Conservation (phyloP, 1,284 basidiomycete genomes). For the Ceratobasidium sp. region DNA sequence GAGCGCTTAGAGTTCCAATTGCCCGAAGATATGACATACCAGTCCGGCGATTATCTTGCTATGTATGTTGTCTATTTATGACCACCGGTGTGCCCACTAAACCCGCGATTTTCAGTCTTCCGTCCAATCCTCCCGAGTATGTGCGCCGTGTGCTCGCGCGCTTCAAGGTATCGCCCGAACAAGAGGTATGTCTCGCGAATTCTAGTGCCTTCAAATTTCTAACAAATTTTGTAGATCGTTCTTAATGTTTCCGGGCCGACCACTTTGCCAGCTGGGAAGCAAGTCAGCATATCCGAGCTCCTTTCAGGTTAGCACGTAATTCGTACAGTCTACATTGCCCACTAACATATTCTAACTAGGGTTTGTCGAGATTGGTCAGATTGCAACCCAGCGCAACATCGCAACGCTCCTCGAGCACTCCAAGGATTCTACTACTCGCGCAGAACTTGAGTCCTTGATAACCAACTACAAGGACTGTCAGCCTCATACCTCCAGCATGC, state of each 20-base stretch:
- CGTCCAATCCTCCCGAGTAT: constrained; percentile 40
- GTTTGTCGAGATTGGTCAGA: constrained; percentile 55
- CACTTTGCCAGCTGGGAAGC: constrained; percentile 37
- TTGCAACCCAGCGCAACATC: constrained; percentile 52
- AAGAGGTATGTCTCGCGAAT: constrained; percentile 18
- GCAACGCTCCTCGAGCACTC: constrained; percentile 47
- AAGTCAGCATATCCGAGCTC: constrained; percentile 37
- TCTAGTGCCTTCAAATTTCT: neutral
- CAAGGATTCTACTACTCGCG: constrained; percentile 46
- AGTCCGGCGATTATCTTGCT: constrained; percentile 45
- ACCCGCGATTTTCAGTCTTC: constrained; percentile 1
- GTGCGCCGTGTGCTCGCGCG: constrained; percentile 35
- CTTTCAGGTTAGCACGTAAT: constrained; percentile 27
- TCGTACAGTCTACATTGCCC: neutral
- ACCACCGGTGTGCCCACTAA: neutral
- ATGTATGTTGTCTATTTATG: constrained; percentile 6
- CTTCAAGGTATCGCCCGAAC: constrained; percentile 39
- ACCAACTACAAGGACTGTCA: constrained; percentile 58
- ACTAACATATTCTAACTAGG: neutral
- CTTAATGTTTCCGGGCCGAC: constrained; percentile 31
- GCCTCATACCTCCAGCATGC: constrained; percentile 62
- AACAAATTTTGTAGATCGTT: constrained; percentile 7
- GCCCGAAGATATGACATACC: constrained; percentile 41
- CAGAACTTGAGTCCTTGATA: constrained; percentile 56
- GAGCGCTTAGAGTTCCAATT: constrained; percentile 29